Evolutionary conservation across 2,329 filamentous ascomycete species (phyloP).

Genomic region (Sporothrix inflata): DNA sequence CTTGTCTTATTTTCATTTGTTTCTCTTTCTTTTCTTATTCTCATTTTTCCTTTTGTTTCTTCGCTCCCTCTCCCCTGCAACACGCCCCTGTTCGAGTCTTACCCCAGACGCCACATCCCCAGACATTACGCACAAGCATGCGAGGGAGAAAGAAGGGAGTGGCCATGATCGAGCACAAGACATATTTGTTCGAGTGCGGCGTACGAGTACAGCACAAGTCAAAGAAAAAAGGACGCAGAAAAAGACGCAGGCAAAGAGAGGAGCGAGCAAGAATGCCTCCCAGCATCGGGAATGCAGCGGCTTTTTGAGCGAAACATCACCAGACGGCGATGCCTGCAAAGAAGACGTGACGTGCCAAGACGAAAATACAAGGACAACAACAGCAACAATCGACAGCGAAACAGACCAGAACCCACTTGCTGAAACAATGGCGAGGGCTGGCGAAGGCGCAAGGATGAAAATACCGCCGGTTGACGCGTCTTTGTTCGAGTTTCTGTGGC

Average conservation of each 20-base stretch:
- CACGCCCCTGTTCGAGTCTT: neutral
- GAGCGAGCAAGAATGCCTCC: neutral
- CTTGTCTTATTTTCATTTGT: neutral
- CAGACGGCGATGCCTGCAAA: neutral
- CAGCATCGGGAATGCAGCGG: neutral
- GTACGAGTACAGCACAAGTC: neutral
- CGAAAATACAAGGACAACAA: neutral
- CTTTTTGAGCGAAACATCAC: neutral
- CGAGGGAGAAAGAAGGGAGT: neutral
- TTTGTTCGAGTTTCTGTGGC: neutral
- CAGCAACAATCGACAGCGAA: neutral
- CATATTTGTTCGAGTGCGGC: conserved; percentile 3
- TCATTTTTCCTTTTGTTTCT: neutral
- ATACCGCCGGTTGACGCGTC: neutral
- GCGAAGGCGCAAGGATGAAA: neutral
- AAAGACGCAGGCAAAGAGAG: neutral
- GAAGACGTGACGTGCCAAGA: conserved; percentile 1
- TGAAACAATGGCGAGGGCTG: neutral
- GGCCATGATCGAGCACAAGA: neutral
- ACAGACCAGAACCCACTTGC: neutral
- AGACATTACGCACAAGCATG: conserved; percentile 13
- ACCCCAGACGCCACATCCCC: conserved; percentile 24
- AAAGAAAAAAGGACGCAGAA: neutral
- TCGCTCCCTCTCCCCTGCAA: neutral
- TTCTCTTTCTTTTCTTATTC: neutral